Conservation (phyloP, 345 rosid genomes). For the Aquilaria sinensis region DNA sequence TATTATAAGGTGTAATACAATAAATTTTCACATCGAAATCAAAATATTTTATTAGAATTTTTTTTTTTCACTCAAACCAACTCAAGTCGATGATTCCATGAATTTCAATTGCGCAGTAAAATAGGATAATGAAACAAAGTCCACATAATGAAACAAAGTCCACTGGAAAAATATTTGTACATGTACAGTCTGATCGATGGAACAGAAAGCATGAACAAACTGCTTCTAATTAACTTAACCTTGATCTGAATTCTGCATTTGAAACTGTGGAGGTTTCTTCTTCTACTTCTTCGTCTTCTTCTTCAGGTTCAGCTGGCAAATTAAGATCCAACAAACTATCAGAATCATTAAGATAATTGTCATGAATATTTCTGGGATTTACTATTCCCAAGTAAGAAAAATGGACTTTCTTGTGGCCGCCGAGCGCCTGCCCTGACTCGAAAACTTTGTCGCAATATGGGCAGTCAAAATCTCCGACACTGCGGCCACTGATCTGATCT, state of each 20-base stretch:
- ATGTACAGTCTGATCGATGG: too few species aligned
- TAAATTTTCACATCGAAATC: too few species aligned
- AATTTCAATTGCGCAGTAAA: too few species aligned
- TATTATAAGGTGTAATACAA: too few species aligned
- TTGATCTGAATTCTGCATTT: not conserved
- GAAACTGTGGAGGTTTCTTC: constrained; percentile 5
- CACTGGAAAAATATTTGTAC: too few species aligned
- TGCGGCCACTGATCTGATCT: not conserved
- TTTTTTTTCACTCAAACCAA: too few species aligned
- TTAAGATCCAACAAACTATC: constrained; percentile 33
- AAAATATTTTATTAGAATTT: too few species aligned
- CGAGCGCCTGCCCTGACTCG: constrained; percentile 56
- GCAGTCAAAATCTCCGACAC: constrained; percentile 21
- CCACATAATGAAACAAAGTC: too few species aligned
- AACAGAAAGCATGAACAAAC: not conserved
- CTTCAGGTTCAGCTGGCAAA: constrained; percentile 23
- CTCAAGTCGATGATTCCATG: too few species aligned
- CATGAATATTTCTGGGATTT: not conserved
- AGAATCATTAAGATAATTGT: not conserved
- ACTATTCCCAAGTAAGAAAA: constrained; percentile 11
- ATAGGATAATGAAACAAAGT: too few species aligned
- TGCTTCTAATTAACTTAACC: not conserved
- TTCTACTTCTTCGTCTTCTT: constrained; percentile 14
- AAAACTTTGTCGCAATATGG: constrained; percentile 39
- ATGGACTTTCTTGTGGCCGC: constrained; percentile 60